Evolutionary conservation across 306 rosid genomes (phyloP), one percentile per base, ranked within the genome.

Genomic region (Ammopiptanthus mongolicus): DNA sequence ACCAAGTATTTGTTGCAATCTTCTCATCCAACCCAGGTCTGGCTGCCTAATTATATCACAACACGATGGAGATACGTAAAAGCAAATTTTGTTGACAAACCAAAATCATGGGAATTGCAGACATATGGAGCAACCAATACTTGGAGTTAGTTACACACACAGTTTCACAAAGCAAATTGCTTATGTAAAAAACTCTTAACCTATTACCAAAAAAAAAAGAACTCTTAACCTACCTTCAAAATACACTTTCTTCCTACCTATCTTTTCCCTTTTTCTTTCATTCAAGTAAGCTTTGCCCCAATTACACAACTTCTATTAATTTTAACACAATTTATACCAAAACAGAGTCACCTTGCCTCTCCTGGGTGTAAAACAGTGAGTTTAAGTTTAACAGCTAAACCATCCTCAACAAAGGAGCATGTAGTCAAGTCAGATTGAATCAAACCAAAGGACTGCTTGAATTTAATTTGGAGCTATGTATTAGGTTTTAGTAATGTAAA

Each of bases 1-100:
- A 78, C 96, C 98, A 22, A 93, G 94, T 76, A 88, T 84, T 73
- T 90, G 96, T 41, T 93, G 94, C 87, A 93, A 29, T 86, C 92
- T 90, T 81, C 84, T 90, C 83, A 93, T 93, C 91, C 91, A 93
- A 69, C 98, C 98, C 66, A 93, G 56, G 87, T 93, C 96, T 44
- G 98, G 98, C 69, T 89, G 94, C 77, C 98, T 93, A 72, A 64
- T 75, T 69, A 72, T 28, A 76, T 74, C 50, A 64, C 81, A 52
- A 52, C 48, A 29, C 11, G 31, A 65, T 2, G 34, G 2, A 31
- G n/a, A 18, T 33, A 70, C 21, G 34, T 52, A 11, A 53, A 29
- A 58, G 2, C 21, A 4, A 37, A 58, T 17, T 44, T 58, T 39
- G 72, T 51, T 21, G 50, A 58, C 62, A 42, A 53, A 46, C 29